phyloP scores from a whole-genome alignment of 1,284 basidiomycete species.

The Filobasidium uniguttulatum region DNA sequence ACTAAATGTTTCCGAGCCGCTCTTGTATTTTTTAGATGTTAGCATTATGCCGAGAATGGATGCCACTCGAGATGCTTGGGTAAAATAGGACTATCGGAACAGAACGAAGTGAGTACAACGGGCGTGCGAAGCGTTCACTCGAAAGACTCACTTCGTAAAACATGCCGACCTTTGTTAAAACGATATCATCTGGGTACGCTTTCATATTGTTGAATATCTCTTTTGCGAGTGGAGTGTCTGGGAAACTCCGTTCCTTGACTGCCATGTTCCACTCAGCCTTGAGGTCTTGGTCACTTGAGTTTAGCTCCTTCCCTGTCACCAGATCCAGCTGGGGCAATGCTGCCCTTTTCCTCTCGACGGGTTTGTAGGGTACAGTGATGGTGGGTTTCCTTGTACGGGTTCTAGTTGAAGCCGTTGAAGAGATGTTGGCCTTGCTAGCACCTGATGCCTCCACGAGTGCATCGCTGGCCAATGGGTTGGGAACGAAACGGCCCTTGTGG shows the following conservation, averaged over 20 bases:
- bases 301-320: no score
- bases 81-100: conserved; percentile 66
- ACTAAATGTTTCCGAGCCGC: conserved; percentile 11
- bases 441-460: no score
- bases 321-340: no score
- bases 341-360: no score
- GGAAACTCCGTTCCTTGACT: conserved; percentile 19
- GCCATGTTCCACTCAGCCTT: conserved; percentile 11
- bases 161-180: conserved; percentile 80
- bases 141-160: conserved; percentile 67
- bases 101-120: neutral
- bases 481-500: no score
- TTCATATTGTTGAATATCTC: conserved; percentile 58
- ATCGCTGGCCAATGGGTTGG: no score
- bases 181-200: conserved; percentile 71
- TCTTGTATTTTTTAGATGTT: conserved; percentile 20
- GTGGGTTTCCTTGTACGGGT: no score
- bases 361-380: no score
- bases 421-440: no score
- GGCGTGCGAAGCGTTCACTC: neutral
- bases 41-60: conserved; percentile 66
- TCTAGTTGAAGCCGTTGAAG: no score
- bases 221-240: conserved; percentile 44
- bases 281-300: neutral
- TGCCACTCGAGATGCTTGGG: conserved; percentile 68